phyloP scores from a whole-genome alignment of 148 eudicot species.

The Nepenthes mirabilis region DNA sequence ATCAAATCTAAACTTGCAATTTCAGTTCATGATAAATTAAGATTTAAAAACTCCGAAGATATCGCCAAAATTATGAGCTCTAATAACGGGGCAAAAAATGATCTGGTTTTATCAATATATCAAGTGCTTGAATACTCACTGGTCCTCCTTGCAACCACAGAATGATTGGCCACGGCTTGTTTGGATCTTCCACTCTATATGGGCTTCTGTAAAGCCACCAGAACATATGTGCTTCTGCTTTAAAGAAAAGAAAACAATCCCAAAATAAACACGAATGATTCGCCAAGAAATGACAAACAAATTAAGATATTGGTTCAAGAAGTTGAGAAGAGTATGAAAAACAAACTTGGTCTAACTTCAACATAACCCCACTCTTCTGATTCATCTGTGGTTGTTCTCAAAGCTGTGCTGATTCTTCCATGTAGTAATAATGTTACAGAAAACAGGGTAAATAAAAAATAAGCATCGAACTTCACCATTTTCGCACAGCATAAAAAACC shows the following conservation, averaged over 20 bases:
- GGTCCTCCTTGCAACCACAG: conserved; percentile 98
- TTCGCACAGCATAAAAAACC: no score
- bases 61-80: no score
- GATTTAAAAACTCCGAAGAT: neutral
- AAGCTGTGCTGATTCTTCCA: conserved; percentile 13
- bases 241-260: neutral
- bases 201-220: conserved; percentile 93
- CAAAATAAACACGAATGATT: neutral
- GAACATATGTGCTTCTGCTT: conserved; percentile 87
- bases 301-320: neutral
- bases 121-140: conserved; percentile 31
- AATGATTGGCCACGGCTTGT: conserved; percentile 80
- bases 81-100: neutral
- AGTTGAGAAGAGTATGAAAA: neutral
- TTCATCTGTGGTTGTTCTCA: conserved; percentile 20
- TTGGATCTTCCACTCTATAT: conserved; percentile 53
- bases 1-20: no score
- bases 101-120: neutral
- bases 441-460: conserved; percentile 4
- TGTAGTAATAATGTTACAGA: conserved; percentile 9
- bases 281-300: neutral
- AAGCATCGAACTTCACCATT: conserved; percentile 7
- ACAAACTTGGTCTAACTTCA: conserved; percentile 62
- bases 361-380: conserved; percentile 77
- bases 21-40: no score